These are phyloP conservation scores for Globisporangium mamillatum DNA, from an alignment of 352 stramenopile genomes.

Conservation along the genomic window DNA sequence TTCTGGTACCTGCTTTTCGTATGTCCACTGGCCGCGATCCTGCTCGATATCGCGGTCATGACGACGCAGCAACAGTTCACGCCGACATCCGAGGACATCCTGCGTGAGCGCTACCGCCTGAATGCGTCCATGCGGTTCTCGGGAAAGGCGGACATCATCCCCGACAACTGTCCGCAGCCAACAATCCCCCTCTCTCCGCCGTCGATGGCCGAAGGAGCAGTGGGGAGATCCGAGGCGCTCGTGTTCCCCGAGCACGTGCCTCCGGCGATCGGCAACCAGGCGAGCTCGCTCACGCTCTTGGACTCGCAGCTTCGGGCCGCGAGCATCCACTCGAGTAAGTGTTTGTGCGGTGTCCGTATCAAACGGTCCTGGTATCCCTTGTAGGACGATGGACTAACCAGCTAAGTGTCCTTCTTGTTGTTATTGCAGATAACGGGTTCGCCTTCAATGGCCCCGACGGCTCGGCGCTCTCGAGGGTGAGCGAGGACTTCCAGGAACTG, in stretches of 20 bases:
- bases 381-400: background rate
- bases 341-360: background rate
- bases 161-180: slow-evolving; percentile 1
- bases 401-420: background rate
- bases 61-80: slow-evolving; percentile 48
- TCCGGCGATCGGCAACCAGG: background rate
- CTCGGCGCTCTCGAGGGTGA: background rate
- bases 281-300: slow-evolving; percentile 10
- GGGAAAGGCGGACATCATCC: slow-evolving; percentile 17
- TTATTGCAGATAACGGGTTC: slow-evolving; percentile 26
- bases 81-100: slow-evolving; percentile 53
- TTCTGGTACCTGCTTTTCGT: slow-evolving; percentile 63
- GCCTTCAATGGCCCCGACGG: slow-evolving; percentile 32
- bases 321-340: slow-evolving; percentile 16
- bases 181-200: background rate
- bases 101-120: slow-evolving; percentile 42
- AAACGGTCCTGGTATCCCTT: background rate
- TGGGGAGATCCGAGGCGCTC: slow-evolving; percentile 4
- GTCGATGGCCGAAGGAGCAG: background rate
- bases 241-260: slow-evolving; percentile 8
- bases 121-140: slow-evolving; percentile 19
- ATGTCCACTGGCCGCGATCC: slow-evolving; percentile 39
- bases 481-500: slow-evolving; percentile 15
- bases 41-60: slow-evolving; percentile 40
- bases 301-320: slow-evolving; percentile 10